These are phyloP conservation scores for Sporothrix inflata DNA, from an alignment of 2,329 filamentous ascomycete species.

Conservation along the genomic window DNA sequence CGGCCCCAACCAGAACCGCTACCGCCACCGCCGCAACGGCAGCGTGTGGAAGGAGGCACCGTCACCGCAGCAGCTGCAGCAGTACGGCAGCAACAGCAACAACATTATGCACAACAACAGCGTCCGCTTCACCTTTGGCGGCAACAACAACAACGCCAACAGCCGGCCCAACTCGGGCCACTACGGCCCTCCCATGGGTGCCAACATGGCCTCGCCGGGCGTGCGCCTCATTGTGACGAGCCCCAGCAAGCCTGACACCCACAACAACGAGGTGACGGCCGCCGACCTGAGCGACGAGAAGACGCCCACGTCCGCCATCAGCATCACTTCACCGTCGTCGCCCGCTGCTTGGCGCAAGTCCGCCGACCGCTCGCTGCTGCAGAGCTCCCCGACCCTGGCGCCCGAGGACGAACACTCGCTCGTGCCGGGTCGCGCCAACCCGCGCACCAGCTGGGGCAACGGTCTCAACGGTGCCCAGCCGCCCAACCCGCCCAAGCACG, in stretches of 20 bases:
- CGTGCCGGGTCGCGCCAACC: not conserved
- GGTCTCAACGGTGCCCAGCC: not conserved
- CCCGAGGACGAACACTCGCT: slow-evolving; percentile 27
- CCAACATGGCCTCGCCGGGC: not conserved
- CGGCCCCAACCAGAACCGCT: not conserved
- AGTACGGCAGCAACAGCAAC: not conserved
- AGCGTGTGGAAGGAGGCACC: slow-evolving; percentile 8
- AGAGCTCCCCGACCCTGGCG: slow-evolving; percentile 26
- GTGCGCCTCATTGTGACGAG: slow-evolving; percentile 25
- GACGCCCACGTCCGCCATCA: slow-evolving; percentile 11
- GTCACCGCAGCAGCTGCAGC: slow-evolving; percentile 10
- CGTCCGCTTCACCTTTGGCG: slow-evolving; percentile 29
- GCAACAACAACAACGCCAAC: not conserved
- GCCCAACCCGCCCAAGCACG: slow-evolving; percentile 10
- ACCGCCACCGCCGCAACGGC: slow-evolving; percentile 13
- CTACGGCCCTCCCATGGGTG: not conserved
- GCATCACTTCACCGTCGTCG: not conserved
- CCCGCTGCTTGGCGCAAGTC: slow-evolving; percentile 19
- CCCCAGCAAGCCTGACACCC: slow-evolving; percentile 9
- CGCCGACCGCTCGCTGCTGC: slow-evolving; percentile 3
- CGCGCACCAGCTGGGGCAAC: slow-evolving; percentile 20
- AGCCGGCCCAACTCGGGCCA: not conserved
- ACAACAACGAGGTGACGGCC: not conserved
- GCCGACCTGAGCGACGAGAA: slow-evolving; percentile 12
- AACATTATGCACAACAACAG: slow-evolving; percentile 19